Conservation (phyloP, 2,329 filamentous ascomycete species). For the Arthroderma sp. region DNA sequence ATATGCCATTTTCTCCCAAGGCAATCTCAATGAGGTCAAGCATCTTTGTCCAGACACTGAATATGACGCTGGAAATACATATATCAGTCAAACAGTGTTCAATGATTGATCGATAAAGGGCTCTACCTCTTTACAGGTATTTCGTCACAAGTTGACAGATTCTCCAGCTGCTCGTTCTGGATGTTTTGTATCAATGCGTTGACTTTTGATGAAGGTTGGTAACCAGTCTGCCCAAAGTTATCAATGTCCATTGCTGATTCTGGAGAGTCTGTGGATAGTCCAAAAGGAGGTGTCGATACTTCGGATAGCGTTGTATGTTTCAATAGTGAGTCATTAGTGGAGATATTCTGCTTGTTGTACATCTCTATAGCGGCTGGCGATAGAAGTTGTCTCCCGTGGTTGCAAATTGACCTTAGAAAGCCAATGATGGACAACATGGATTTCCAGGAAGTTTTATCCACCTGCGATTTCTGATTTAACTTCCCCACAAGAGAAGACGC, state of each 20-base stretch:
- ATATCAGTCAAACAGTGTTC: background rate
- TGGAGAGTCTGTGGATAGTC: too few species aligned
- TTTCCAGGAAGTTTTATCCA: background rate
- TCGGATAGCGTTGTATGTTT: too few species aligned
- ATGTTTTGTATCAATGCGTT: background rate
- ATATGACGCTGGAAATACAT: background rate
- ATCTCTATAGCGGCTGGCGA: too few species aligned
- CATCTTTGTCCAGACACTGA: background rate
- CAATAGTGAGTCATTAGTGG: too few species aligned
- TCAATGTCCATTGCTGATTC: background rate
- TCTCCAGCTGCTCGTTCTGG: background rate
- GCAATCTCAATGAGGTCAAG: background rate
- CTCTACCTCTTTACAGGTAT: background rate
- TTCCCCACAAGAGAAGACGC: background rate
- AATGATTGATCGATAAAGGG: background rate
- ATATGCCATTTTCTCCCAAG: background rate
- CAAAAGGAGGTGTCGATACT: too few species aligned
- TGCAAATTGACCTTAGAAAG: background rate
- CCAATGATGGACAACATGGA: background rate
- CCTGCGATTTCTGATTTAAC: background rate
- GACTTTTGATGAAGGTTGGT: background rate
- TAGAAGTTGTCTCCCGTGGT: background rate
- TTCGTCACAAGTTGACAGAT: background rate
- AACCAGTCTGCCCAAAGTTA: background rate
- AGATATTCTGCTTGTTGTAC: too few species aligned